Evolutionary conservation across 371 early-diverging fungal genomes (phyloP).

Genomic region (Nematocida ironsii): DNA sequence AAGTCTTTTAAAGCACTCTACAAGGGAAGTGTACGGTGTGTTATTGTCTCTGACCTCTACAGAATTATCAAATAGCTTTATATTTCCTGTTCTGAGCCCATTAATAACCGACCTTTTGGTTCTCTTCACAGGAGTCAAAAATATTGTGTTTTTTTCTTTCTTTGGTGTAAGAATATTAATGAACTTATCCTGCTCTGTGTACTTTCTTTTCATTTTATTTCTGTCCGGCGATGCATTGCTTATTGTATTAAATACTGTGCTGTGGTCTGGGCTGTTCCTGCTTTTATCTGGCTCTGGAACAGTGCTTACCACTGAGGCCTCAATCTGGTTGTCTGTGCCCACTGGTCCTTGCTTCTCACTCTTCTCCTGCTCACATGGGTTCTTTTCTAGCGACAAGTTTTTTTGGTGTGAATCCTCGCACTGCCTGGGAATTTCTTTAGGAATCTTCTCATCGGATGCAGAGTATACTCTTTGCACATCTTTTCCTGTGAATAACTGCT

Average conservation of each 20-base stretch:
- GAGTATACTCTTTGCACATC: neutral
- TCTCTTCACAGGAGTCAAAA: conserved; percentile 53
- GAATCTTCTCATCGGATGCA: neutral
- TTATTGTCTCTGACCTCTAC: conserved; percentile 19
- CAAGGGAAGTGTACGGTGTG: conserved; percentile 30
- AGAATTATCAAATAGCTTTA: conserved; percentile 37
- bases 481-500: too few relatives aligned
- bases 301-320: neutral
- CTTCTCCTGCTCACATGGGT: neutral
- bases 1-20: conserved; percentile 50
- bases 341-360: neutral
- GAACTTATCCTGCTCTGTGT: neutral
- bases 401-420: neutral
- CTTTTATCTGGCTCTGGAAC: neutral
- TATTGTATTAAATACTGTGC: neutral
- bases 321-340: neutral
- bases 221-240: neutral
- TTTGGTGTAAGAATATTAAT: conserved; percentile 51
- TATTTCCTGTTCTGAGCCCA: conserved; percentile 34
- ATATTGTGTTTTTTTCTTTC: conserved; percentile 11
- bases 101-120: conserved; percentile 37
- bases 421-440: too few relatives aligned
- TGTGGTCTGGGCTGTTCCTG: neutral
- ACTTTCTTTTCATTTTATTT: conserved; percentile 4
- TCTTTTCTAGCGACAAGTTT: neutral